Percentiles rank a stretch among this genome's conserved stretches.
These are phyloP conservation scores for Solanum virginianum DNA, from an alignment of 257 asterid genomes.

Conservation along the genomic window DNA sequence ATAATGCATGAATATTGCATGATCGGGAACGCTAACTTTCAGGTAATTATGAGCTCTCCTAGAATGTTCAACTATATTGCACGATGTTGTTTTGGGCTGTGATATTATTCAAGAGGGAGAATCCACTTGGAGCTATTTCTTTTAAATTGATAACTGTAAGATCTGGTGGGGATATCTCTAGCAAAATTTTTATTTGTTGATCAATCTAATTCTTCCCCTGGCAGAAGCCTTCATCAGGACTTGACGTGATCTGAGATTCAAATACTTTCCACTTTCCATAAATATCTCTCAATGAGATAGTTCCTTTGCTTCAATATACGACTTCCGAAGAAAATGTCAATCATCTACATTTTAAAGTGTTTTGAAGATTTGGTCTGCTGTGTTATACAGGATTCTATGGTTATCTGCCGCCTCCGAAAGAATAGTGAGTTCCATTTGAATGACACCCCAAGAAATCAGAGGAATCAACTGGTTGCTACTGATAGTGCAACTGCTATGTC, in stretches of 20 bases:
- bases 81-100: background rate
- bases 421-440: constrained; percentile 50
- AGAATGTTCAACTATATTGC: background rate
- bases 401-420: constrained; percentile 72
- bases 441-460: constrained; percentile 10
- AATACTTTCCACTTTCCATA: background rate
- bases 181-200: background rate
- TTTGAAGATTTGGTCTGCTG: background rate
- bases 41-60: background rate
- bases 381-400: constrained; percentile 51
- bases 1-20: constrained; percentile 83
- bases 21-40: constrained; percentile 30
- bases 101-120: background rate
- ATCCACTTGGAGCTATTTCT: background rate
- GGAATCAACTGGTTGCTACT: constrained; percentile 7
- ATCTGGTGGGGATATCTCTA: background rate
- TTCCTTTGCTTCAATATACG: background rate
- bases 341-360: background rate
- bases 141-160: background rate
- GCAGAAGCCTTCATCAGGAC: background rate
- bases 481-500: constrained; percentile 11
- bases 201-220: background rate
- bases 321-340: background rate
- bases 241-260: background rate
- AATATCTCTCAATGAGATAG: background rate